Conservation (phyloP, 306 rosid species). For the Albizia julibrissin region DNA sequence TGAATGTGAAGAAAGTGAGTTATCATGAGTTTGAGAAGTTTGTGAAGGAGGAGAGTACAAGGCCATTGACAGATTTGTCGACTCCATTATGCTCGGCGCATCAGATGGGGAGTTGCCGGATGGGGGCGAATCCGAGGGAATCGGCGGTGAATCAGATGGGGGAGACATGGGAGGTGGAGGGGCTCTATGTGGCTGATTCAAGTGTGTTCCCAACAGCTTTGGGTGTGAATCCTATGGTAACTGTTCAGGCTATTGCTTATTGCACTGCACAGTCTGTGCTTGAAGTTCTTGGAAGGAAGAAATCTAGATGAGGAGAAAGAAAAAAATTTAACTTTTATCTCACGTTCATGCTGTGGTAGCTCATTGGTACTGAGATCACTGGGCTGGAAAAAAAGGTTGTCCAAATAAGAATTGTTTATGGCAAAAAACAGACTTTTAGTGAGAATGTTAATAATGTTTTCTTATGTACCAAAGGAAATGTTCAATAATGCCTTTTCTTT, state of each 20-base stretch:
- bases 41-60: constrained; percentile 73
- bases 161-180: constrained; percentile 85
- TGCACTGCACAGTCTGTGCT: constrained; percentile 81
- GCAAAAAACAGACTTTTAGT: neutral
- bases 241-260: constrained; percentile 80
- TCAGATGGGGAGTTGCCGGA: constrained; percentile 89
- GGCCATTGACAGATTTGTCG: constrained; percentile 50
- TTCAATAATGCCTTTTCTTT: constrained; percentile 1
- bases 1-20: constrained; percentile 57
- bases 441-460: neutral
- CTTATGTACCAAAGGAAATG: neutral
- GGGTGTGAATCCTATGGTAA: constrained; percentile 87
- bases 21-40: constrained; percentile 63
- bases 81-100: constrained; percentile 74
- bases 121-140: constrained; percentile 56
- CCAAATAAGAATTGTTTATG: constrained; percentile 15
- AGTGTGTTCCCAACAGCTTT: constrained; percentile 88
- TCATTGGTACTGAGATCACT: constrained; percentile 25
- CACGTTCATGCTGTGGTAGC: neutral
- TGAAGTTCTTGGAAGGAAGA: constrained; percentile 62
- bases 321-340: neutral
- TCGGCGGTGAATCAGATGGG: constrained; percentile 72
- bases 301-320: constrained; percentile 4
- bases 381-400: neutral
- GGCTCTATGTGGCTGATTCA: constrained; percentile 72